Conservation (phyloP, 345 rosid genomes). For the Ailanthus altissimus region DNA sequence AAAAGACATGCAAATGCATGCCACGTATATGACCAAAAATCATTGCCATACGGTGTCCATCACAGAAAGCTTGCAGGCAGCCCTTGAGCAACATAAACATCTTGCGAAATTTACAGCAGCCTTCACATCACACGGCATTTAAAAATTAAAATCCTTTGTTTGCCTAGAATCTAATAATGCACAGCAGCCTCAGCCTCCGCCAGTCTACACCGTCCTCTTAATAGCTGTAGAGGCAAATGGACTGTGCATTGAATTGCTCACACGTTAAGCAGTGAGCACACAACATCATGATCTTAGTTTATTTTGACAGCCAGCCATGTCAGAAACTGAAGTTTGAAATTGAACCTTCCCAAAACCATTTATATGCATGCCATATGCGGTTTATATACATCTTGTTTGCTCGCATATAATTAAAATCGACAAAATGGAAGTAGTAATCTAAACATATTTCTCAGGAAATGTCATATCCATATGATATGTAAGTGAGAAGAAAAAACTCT, state of each 20-base stretch:
- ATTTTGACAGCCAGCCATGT: background rate
- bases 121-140: background rate
- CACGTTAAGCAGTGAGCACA: too few relatives aligned
- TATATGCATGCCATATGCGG: too few relatives aligned
- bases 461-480: too few relatives aligned
- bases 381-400: background rate
- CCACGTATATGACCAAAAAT: background rate
- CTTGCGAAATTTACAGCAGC: background rate
- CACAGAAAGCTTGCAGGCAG: background rate
- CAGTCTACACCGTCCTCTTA: background rate
- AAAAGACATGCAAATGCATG: background rate
- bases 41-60: background rate
- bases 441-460: too few relatives aligned
- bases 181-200: background rate
- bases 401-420: too few relatives aligned
- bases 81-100: background rate
- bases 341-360: background rate
- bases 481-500: too few relatives aligned
- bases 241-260: background rate
- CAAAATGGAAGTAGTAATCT: too few relatives aligned
- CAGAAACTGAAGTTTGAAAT: background rate
- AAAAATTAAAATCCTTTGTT: background rate
- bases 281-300: background rate
- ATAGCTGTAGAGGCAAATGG: background rate
- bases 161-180: background rate